Evolutionary conservation across 106 monocot species (phyloP).

Genomic region (Dendrobium officinale): DNA sequence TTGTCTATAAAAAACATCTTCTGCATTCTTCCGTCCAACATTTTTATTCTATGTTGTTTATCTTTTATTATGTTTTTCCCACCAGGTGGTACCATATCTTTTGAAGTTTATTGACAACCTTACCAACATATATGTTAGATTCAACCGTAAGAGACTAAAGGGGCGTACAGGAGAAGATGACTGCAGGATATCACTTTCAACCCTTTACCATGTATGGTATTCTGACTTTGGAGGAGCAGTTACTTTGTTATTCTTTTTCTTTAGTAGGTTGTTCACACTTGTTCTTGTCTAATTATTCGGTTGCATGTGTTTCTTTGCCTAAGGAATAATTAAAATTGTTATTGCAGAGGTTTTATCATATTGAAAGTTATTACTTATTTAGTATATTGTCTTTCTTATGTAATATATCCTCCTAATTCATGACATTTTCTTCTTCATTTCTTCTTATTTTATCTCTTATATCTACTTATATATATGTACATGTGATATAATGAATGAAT

Average conservation of each 20-base stretch:
- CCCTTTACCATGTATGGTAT: slow-evolving; percentile 77
- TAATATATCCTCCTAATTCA: too few species aligned
- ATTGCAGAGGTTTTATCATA: too few species aligned
- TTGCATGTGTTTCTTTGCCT: neutral
- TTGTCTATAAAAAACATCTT: neutral
- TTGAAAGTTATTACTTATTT: too few species aligned
- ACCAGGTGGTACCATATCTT: slow-evolving; percentile 91
- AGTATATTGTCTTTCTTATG: too few species aligned
- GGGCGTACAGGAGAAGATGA: slow-evolving; percentile 96
- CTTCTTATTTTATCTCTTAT: too few species aligned
- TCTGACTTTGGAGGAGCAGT: neutral
- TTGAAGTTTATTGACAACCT: slow-evolving; percentile 92
- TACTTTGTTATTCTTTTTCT: neutral
- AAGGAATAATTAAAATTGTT: neutral
- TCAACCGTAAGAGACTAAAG: slow-evolving; percentile 94
- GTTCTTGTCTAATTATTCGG: neutral
- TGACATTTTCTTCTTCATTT: too few species aligned
- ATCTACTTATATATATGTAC: too few species aligned
- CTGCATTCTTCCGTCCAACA: neutral
- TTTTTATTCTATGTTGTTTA: slow-evolving; percentile 2
- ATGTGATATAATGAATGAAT: too few species aligned
- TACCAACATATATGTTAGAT: slow-evolving; percentile 96
- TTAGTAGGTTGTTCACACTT: slow-evolving; percentile 3
- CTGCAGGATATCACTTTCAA: slow-evolving; percentile 87
- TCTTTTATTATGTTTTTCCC: neutral